Percentiles rank a stretch among this genome's conserved stretches.
These are phyloP conservation scores for Cerioporus squamosus DNA, from an alignment of 1,284 basidiomycete genomes.

Conservation along the genomic window DNA sequence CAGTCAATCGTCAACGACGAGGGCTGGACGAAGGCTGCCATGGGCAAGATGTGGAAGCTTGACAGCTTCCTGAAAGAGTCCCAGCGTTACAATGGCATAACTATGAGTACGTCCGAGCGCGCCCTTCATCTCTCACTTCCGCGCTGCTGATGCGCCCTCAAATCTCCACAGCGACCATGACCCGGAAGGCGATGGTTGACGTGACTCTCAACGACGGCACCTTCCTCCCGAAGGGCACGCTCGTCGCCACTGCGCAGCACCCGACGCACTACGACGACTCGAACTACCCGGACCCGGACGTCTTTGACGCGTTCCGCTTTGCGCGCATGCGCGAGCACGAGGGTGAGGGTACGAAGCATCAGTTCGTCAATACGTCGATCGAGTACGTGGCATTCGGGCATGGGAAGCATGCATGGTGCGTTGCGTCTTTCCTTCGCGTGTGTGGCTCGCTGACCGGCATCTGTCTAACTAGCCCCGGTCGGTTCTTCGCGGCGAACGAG, in stretches of 20 bases:
- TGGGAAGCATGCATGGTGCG: slow-evolving; percentile 30
- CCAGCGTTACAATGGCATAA: slow-evolving; percentile 41
- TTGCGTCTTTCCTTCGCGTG: too few species aligned
- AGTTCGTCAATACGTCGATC: slow-evolving; percentile 38
- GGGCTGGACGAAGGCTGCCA: slow-evolving; percentile 46
- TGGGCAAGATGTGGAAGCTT: slow-evolving; percentile 50
- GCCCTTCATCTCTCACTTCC: too few species aligned
- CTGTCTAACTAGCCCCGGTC: slow-evolving; percentile 38
- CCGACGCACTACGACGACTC: slow-evolving; percentile 45
- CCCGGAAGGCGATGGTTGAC: slow-evolving; percentile 35
- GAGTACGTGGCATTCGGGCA: slow-evolving; percentile 28
- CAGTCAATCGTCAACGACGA: slow-evolving; percentile 41
- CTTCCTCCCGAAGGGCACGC: slow-evolving; percentile 45
- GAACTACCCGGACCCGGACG: slow-evolving; percentile 42
- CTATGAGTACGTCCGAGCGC: slow-evolving; percentile 16
- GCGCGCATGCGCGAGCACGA: slow-evolving; percentile 39
- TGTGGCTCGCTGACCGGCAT: neutral
- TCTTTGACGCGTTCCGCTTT: slow-evolving; percentile 52
- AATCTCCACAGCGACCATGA: slow-evolving; percentile 11
- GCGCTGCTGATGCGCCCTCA: neutral
- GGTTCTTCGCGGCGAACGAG: slow-evolving; percentile 50
- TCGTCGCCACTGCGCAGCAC: slow-evolving; percentile 43
- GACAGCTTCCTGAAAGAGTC: slow-evolving; percentile 60
- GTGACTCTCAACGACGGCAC: slow-evolving; percentile 45
- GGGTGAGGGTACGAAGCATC: slow-evolving; percentile 26